Evolutionary conservation across 441 rosid genomes (phyloP).

Genomic region (Biscutella laevigata): DNA sequence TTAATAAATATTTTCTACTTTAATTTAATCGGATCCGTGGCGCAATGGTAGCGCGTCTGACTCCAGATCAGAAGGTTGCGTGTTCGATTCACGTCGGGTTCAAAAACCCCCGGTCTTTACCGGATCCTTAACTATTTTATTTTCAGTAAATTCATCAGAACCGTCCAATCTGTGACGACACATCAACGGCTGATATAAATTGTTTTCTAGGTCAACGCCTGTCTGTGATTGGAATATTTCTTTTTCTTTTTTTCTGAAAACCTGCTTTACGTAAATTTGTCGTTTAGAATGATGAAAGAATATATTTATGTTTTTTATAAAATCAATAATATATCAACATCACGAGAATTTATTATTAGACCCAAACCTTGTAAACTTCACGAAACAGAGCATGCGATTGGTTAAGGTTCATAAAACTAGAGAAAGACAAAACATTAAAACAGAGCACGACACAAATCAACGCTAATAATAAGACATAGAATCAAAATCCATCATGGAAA

Average conservation of each 20-base stretch:
- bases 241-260: no score
- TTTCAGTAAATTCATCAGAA: no score
- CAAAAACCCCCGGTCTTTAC: slow-evolving; percentile 26
- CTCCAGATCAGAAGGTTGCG: slow-evolving; percentile 99
- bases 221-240: no score
- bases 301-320: no score
- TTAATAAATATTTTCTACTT: no score
- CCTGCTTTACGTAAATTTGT: no score
- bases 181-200: no score
- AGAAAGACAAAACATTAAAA: slow-evolving; percentile 6
- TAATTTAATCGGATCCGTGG: slow-evolving; percentile 99
- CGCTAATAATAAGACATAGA: not conserved
- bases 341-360: not conserved
- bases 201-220: no score
- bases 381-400: not conserved
- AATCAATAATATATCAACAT: no score
- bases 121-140: not conserved
- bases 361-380: not conserved
- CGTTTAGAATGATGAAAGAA: no score
- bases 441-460: slow-evolving; percentile 2
- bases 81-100: slow-evolving; percentile 91
- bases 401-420: not conserved
- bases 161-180: no score
- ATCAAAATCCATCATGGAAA: slow-evolving; percentile 43
- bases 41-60: slow-evolving; percentile 99